phyloP scores from a whole-genome alignment of 768 basidiomycete genomes.

The Boletus rubroflammeus region DNA sequence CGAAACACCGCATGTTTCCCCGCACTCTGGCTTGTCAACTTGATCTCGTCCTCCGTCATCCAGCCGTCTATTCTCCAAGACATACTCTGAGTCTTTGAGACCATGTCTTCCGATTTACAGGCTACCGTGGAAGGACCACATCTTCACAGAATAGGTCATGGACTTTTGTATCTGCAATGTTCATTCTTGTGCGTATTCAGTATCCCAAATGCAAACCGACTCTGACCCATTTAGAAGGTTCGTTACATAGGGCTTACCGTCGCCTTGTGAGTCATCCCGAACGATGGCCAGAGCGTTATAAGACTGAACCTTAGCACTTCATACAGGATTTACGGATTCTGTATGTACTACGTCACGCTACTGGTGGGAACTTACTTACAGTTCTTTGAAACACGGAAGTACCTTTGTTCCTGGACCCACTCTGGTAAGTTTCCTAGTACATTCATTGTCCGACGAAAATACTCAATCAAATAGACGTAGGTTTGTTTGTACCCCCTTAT shows the following conservation, averaged over 20 bases:
- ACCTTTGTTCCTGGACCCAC: conserved; percentile 18
- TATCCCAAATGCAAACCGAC: not conserved
- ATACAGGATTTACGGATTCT: conserved; percentile 4
- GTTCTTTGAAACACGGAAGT: conserved; percentile 6
- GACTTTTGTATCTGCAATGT: conserved; percentile 12
- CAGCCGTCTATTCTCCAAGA: not conserved
- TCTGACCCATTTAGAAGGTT: conserved; percentile 8
- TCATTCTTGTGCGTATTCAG: conserved; percentile 14
- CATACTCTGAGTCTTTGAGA: too few relatives aligned
- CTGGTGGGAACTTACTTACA: not conserved
- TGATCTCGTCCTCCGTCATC: not conserved
- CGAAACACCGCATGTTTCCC: too few relatives aligned
- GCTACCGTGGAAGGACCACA: conserved; percentile 1
- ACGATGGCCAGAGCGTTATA: not conserved
- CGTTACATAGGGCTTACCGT: conserved; percentile 14
- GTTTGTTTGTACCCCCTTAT: not conserved
- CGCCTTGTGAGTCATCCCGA: conserved; percentile 8
- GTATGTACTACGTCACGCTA: not conserved
- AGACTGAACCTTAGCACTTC: not conserved
- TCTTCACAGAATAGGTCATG: conserved; percentile 13
- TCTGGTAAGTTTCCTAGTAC: not conserved
- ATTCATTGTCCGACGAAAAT: not conserved
- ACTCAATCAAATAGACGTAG: conserved; percentile 9
- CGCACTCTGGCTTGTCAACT: not conserved
- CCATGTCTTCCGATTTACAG: conserved; percentile 14